Conservation (phyloP, 345 rosid species). For the Eucalyptus leucophloia region DNA sequence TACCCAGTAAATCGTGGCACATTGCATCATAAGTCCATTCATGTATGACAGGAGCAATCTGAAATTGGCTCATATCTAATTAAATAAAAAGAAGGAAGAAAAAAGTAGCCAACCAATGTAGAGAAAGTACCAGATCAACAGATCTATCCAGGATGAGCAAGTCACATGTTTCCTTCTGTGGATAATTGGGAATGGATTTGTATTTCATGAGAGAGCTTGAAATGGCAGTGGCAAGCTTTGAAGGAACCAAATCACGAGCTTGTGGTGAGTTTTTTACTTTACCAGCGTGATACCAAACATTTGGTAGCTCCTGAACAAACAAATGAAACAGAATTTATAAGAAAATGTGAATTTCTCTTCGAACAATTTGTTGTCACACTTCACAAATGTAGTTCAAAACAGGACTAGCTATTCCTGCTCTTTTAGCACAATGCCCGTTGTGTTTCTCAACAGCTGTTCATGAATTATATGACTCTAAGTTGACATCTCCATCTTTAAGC, state of each 20-base stretch:
- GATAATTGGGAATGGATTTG: conserved; percentile 82
- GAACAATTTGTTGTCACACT: not conserved
- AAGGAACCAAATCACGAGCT: conserved; percentile 47
- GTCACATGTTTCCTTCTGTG: conserved; percentile 79
- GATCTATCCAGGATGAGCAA: conserved; percentile 88
- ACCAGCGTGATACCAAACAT: conserved; percentile 58
- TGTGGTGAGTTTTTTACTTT: conserved; percentile 16
- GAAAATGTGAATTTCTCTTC: too few relatives aligned
- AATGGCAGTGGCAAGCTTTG: conserved; percentile 67
- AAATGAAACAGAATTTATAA: not conserved
- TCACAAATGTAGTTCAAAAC: not conserved
- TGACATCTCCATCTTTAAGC: not conserved
- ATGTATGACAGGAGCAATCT: conserved; percentile 94
- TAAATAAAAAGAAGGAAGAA: not conserved
- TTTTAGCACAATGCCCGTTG: not conserved
- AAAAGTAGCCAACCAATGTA: not conserved
- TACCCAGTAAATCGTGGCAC: conserved; percentile 91
- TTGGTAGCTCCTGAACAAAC: conserved; percentile 57
- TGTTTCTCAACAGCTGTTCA: not conserved
- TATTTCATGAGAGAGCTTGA: conserved; percentile 42
- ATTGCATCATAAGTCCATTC: conserved; percentile 99
- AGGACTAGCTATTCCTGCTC: not conserved
- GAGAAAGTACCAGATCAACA: conserved; percentile 60
- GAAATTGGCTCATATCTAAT: conserved; percentile 2
- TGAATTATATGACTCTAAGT: not conserved